Evolutionary conservation across 257 asterid species (phyloP), one percentile per base, ranked within the genome.

Genomic region (Gentiana dahurica): DNA sequence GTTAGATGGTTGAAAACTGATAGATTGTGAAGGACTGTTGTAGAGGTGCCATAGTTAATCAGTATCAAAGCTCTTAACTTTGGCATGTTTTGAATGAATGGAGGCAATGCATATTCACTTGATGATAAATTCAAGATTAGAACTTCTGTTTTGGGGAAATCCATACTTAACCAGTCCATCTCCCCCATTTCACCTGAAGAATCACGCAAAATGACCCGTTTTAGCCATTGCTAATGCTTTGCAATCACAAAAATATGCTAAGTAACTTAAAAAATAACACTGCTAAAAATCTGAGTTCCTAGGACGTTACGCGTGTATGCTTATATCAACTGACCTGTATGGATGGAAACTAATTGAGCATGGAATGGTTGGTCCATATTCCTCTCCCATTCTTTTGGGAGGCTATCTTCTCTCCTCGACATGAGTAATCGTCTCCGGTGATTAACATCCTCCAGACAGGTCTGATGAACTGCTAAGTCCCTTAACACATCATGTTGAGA

Each of bases 341-440:
- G 94, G 36, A 84, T 61, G 4, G 97, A 89, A 55, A 89, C 75
- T n/a, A 89, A 81, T 38, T 68, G 93, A 55, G 97, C 95, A 56
- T 73, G 68, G 77, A 89, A 86, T n/a, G 88, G 82, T 49, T 78
- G 64, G 48, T 80, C 97, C 2, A 65, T 47, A 46, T 79, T 73
- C 70, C 96, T 82, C 75, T 84, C 95, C 97, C 97, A 89, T 33
- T 82, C 95, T 77, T 73, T 80, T 1, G 95, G 97, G 12, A 89
- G 73, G 66, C 78, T 73, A 51, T 73, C 62, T 70, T 80, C 96
- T 65, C 84, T 80, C 68, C 86, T 82, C 4, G 96, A 92, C 97
- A 90, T 90, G 32, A 86, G 73, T 59, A 90, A 51, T 57, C 94
- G 72, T 71, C 64, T 79, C 41, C 97, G 69, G 66, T 76, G 79